Conservation (phyloP, 805 yeast genomes). For the Ogataea pignaliae region DNA sequence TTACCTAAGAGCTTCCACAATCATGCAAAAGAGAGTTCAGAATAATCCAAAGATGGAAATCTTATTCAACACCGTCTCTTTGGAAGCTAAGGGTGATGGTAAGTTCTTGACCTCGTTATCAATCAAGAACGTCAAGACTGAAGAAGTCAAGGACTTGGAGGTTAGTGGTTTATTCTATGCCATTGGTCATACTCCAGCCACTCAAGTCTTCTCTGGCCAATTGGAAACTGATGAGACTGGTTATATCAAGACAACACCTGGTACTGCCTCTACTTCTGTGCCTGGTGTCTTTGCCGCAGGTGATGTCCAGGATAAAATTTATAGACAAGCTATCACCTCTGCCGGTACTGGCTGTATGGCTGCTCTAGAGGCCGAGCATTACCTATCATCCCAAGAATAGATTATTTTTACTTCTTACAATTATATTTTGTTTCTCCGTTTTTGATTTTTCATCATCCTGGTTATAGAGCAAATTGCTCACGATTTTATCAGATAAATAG, state of each 20-base stretch:
- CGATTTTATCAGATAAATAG: no score
- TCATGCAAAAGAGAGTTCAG: slow-evolving; percentile 92
- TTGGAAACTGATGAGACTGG: slow-evolving; percentile 83
- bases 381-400: slow-evolving; percentile 50
- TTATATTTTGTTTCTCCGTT: neutral
- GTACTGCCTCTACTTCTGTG: slow-evolving; percentile 79
- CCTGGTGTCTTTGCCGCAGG: slow-evolving; percentile 97
- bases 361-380: slow-evolving; percentile 90
- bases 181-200: slow-evolving; percentile 96
- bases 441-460: no score
- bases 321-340: slow-evolving; percentile 98
- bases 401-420: neutral
- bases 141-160: slow-evolving; percentile 60
- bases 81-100: slow-evolving; percentile 93
- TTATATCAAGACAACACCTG: slow-evolving; percentile 85
- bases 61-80: slow-evolving; percentile 76
- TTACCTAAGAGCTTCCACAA: slow-evolving; percentile 87
- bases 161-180: slow-evolving; percentile 96
- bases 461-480: no score
- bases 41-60: slow-evolving; percentile 86
- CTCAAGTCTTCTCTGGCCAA: slow-evolving; percentile 72
- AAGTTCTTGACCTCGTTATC: slow-evolving; percentile 63
- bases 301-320: slow-evolving; percentile 94
- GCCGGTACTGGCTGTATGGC: slow-evolving; percentile 99
- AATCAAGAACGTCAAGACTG: slow-evolving; percentile 68